Evolutionary conservation across 2,329 filamentous ascomycete genomes (phyloP).

Genomic region (Trichoderma hamatum): DNA sequence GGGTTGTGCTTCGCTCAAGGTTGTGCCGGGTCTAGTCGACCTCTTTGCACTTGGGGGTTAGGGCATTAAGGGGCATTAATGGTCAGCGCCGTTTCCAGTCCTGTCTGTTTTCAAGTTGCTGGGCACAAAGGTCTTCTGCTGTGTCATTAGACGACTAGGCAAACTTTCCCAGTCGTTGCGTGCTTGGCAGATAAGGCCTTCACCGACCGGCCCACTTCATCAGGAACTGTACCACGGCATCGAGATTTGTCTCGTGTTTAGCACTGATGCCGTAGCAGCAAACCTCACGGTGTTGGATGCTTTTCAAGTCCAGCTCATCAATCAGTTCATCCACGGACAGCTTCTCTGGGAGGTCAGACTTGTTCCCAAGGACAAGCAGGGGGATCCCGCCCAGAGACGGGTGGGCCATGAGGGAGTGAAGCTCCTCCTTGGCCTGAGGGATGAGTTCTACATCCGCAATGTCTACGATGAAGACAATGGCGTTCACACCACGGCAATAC

Average conservation of each 20-base stretch:
- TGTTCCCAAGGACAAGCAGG: conserved; percentile 92
- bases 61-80: conserved; percentile 20
- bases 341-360: conserved; percentile 91
- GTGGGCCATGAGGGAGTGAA: conserved; percentile 86
- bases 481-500: conserved; percentile 96
- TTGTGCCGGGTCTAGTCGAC: conserved; percentile 20
- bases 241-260: conserved; percentile 97
- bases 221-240: conserved; percentile 94
- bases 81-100: background rate
- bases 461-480: conserved; percentile 98
- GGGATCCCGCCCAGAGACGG: conserved; percentile 86
- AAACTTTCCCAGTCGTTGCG: conserved; percentile 4
- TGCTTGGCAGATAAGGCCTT: conserved; percentile 33
- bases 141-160: conserved; percentile 24
- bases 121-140: conserved; percentile 6
- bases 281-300: conserved; percentile 88
- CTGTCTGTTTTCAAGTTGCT: background rate
- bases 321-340: conserved; percentile 94
- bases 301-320: conserved; percentile 86
- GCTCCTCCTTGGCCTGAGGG: conserved; percentile 85
- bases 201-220: conserved; percentile 83
- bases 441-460: conserved; percentile 83
- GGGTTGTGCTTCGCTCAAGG: background rate
- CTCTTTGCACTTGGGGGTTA: conserved; percentile 4
- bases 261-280: conserved; percentile 99